Conservation (phyloP, 176 grass and related monocot genomes). For the Hyparrhenia diplandra region DNA sequence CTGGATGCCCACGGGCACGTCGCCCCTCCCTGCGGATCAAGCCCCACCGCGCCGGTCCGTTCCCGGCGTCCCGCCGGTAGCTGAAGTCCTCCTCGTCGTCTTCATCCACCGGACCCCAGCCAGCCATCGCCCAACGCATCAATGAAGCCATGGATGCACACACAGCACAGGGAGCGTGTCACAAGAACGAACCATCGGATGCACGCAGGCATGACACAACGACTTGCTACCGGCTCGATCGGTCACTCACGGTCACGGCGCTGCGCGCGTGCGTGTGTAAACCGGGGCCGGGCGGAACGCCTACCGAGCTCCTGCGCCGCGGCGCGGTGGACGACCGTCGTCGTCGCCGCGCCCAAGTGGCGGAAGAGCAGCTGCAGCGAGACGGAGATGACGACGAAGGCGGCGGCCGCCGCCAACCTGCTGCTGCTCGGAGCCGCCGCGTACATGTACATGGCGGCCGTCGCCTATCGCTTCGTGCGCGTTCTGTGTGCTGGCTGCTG, state of each 20-base stretch:
- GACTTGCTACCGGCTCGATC: neutral
- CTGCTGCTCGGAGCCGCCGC: neutral
- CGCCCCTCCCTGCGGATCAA: constrained; percentile 38
- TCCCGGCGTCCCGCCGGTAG: constrained; percentile 29
- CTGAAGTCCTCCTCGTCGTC: constrained; percentile 57
- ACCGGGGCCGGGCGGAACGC: neutral
- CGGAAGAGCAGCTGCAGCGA: neutral
- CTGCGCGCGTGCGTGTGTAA: neutral
- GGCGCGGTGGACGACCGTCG: neutral
- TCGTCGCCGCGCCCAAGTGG: neutral
- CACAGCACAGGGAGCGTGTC: neutral
- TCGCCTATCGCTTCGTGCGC: no score
- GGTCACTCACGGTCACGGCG: neutral
- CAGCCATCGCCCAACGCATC: no score
- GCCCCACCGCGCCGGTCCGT: constrained; percentile 61
- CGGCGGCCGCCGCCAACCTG: neutral
- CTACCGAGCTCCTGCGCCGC: constrained; percentile 41
- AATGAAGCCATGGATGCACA: neutral
- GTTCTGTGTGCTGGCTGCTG: neutral
- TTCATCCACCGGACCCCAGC: neutral
- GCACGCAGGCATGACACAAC: neutral
- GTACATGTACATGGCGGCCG: neutral
- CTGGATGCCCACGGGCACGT: constrained; percentile 32
- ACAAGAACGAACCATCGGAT: neutral
- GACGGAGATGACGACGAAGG: neutral